Conservation (phyloP, 1,284 basidiomycete species). For the Omphalotus olearius region DNA sequence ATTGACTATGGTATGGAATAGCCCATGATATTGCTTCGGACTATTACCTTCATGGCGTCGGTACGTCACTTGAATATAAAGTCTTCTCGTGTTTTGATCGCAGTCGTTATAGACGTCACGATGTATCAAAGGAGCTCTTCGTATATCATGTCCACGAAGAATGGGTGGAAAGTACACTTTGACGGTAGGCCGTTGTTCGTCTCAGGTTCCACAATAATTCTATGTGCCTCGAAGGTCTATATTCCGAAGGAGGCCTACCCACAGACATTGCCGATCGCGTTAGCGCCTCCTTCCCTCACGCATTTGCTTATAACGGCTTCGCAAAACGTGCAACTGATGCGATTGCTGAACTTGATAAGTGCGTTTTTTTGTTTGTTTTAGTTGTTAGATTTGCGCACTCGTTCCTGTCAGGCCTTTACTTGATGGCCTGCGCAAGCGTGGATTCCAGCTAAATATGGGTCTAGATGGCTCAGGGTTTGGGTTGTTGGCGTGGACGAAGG, state of each 20-base stretch:
- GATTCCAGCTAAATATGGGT: slow-evolving; percentile 27
- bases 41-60: slow-evolving; percentile 11
- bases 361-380: neutral
- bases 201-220: neutral
- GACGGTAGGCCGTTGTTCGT: slow-evolving; percentile 18
- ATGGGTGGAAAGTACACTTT: slow-evolving; percentile 37
- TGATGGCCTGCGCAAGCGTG: slow-evolving; percentile 25
- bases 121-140: slow-evolving; percentile 63
- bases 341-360: slow-evolving; percentile 23
- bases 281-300: slow-evolving; percentile 46
- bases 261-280: slow-evolving; percentile 50
- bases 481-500: slow-evolving; percentile 26
- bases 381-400: neutral
- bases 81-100: neutral
- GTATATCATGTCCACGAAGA: slow-evolving; percentile 51
- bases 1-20: neutral
- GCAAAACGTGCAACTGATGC: slow-evolving; percentile 14
- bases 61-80: neutral
- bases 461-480: slow-evolving; percentile 26
- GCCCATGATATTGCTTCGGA: slow-evolving; percentile 14
- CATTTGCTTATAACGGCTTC: slow-evolving; percentile 27
- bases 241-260: slow-evolving; percentile 40
- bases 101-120: slow-evolving; percentile 42
- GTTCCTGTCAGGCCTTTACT: slow-evolving; percentile 23
- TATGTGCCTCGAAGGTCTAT: slow-evolving; percentile 25